These are phyloP conservation scores for Tricladium varicosporioides DNA, from an alignment of 2,329 filamentous ascomycete species.

Conservation along the genomic window DNA sequence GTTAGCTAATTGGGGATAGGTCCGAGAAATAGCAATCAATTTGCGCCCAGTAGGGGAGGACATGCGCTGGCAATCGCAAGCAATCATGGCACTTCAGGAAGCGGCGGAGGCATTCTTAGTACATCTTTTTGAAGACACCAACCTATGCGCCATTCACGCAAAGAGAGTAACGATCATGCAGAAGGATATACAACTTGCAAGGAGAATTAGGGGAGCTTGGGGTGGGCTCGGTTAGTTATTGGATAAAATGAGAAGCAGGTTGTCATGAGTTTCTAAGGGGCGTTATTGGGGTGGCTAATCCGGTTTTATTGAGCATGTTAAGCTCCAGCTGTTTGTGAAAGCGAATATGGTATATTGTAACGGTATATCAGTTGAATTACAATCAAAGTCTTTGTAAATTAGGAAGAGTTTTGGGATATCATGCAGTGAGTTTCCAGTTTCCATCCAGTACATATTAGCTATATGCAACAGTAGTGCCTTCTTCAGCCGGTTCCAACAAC, in stretches of 20 bases:
- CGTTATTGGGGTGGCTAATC: conserved; percentile 6
- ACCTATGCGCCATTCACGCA: conserved; percentile 94
- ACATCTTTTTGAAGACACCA: conserved; percentile 94
- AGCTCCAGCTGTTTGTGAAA: background rate
- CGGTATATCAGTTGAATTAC: too few relatives aligned
- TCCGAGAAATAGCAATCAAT: conserved; percentile 70
- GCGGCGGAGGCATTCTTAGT: conserved; percentile 95
- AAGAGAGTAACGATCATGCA: conserved; percentile 97
- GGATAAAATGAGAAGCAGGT: background rate
- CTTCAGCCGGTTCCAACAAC: conserved; percentile 83
- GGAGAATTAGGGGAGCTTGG: conserved; percentile 76
- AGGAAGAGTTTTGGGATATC: too few relatives aligned
- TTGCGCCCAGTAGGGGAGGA: conserved; percentile 63
- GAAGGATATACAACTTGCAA: conserved; percentile 93
- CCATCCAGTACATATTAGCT: conserved; percentile 17
- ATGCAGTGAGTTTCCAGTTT: background rate
- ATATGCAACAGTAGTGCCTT: conserved; percentile 38
- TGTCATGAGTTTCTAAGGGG: background rate
- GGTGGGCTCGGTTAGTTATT: conserved; percentile 56
- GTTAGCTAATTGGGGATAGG: conserved; percentile 35
- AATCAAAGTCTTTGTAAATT: too few relatives aligned
- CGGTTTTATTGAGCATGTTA: conserved; percentile 1
- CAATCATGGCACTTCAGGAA: conserved; percentile 90
- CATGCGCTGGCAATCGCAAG: conserved; percentile 94
- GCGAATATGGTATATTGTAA: too few relatives aligned